Evolutionary conservation across 202 grass and related monocot genomes (phyloP).

Genomic region (Saccharum hybrid): DNA sequence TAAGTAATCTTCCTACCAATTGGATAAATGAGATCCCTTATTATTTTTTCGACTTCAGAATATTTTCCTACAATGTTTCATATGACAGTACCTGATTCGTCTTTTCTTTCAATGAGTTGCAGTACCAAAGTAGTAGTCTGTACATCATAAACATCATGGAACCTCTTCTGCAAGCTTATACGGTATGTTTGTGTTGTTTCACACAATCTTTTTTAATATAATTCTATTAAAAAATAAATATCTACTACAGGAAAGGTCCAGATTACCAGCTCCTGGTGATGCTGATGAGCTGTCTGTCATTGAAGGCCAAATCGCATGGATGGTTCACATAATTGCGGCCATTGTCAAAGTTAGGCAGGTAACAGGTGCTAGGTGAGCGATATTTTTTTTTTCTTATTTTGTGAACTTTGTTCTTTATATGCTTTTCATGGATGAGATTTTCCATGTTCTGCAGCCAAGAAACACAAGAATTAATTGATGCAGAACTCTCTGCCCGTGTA

Average conservation of each 20-base stretch:
- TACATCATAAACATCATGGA: slow-evolving; percentile 99
- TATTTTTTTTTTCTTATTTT: slow-evolving; percentile 9
- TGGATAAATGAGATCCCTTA: slow-evolving; percentile 21
- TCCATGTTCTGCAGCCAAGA: slow-evolving; percentile 67
- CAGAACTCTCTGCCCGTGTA: slow-evolving; percentile 92
- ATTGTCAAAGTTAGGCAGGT: slow-evolving; percentile 92
- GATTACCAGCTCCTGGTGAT: slow-evolving; percentile 75
- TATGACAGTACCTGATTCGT: slow-evolving; percentile 29
- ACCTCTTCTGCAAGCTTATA: slow-evolving; percentile 98
- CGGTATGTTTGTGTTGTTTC: slow-evolving; percentile 63
- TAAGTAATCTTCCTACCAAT: background rate
- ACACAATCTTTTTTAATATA: slow-evolving; percentile 9
- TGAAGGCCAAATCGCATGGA: slow-evolving; percentile 97
- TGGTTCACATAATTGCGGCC: slow-evolving; percentile 96
- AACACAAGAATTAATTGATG: slow-evolving; percentile 95
- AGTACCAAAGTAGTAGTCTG: slow-evolving; percentile 91
- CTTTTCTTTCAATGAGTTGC: slow-evolving; percentile 52
- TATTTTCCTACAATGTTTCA: slow-evolving; percentile 33
- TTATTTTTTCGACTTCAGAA: slow-evolving; percentile 7
- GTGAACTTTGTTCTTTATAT: slow-evolving; percentile 44
- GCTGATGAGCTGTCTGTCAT: slow-evolving; percentile 75
- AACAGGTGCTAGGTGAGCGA: slow-evolving; percentile 66
- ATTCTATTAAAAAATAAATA: slow-evolving; percentile 43
- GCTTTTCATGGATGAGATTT: slow-evolving; percentile 33
- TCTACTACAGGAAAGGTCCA: slow-evolving; percentile 81